Conservation (phyloP, 352 stramenopile species). For the Pythium folliculosum region DNA sequence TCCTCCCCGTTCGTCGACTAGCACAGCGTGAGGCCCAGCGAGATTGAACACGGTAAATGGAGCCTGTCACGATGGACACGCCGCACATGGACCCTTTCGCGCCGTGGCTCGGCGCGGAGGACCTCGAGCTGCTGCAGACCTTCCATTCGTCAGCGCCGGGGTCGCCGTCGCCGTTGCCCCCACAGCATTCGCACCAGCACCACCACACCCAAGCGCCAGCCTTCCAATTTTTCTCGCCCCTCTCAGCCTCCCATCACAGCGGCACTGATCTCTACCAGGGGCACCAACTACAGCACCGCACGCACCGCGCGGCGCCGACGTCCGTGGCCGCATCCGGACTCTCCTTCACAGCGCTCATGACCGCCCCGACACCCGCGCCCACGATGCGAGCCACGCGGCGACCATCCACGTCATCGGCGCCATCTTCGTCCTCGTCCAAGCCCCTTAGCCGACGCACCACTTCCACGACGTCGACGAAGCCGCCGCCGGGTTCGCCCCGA, state of each 20-base stretch:
- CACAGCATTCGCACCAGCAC: background rate
- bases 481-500: conserved; percentile 3
- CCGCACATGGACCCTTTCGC: conserved; percentile 12
- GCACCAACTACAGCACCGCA: background rate
- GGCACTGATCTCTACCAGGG: background rate
- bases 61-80: conserved; percentile 16
- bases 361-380: background rate
- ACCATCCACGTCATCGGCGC: background rate
- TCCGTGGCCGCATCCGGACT: background rate
- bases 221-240: conserved; percentile 5
- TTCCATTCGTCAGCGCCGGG: conserved; percentile 11
- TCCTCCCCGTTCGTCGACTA: background rate
- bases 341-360: background rate
- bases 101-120: conserved; percentile 26
- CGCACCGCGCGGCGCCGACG: background rate
- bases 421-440: background rate
- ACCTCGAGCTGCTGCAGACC: conserved; percentile 26
- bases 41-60: background rate
- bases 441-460: too few species aligned
- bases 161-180: background rate
- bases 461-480: background rate
- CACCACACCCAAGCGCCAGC: background rate
- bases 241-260: background rate
- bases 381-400: background rate
- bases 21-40: background rate